Percentiles rank a stretch among this genome's conserved stretches.
phyloP scores from a whole-genome alignment of 768 basidiomycete species.

The Hypsizygus marmoreus region DNA sequence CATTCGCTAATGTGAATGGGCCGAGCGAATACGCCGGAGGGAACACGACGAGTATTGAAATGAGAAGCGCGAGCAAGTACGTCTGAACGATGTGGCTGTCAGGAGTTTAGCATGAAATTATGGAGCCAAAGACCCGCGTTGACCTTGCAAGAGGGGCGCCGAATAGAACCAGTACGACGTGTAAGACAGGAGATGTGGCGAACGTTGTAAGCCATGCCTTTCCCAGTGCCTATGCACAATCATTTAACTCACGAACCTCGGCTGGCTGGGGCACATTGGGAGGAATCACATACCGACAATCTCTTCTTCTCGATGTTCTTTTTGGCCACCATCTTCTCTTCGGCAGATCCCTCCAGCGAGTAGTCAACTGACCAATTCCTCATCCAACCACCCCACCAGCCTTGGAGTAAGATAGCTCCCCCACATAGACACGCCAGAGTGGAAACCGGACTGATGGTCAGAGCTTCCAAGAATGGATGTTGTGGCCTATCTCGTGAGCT shows the following conservation, averaged over 20 bases:
- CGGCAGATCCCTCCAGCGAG: slow-evolving; percentile 39
- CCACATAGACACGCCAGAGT: slow-evolving; percentile 60
- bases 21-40: slow-evolving; percentile 74
- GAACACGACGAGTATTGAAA: slow-evolving; percentile 66
- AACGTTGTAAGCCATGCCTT: slow-evolving; percentile 58
- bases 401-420: slow-evolving; percentile 57
- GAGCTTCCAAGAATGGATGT: slow-evolving; percentile 63
- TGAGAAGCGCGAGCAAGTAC: slow-evolving; percentile 64
- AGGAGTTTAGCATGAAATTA: slow-evolving; percentile 11
- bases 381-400: slow-evolving; percentile 76
- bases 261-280: no score
- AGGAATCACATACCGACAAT: slow-evolving; percentile 35
- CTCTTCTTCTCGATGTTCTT: slow-evolving; percentile 38
- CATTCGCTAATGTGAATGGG: slow-evolving; percentile 47
- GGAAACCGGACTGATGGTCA: slow-evolving; percentile 60
- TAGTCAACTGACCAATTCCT: slow-evolving; percentile 56
- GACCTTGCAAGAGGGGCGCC: slow-evolving; percentile 74
- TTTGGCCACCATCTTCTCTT: slow-evolving; percentile 45
- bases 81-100: slow-evolving; percentile 60
- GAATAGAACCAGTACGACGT: slow-evolving; percentile 60
- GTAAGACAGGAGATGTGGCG: slow-evolving; percentile 45
- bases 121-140: slow-evolving; percentile 17
- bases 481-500: slow-evolving; percentile 66
- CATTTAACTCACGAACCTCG: not conserved
- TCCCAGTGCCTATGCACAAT: slow-evolving; percentile 47